Conservation (phyloP, 169 alveolate species). For the Besnoitia besnoiti region DNA sequence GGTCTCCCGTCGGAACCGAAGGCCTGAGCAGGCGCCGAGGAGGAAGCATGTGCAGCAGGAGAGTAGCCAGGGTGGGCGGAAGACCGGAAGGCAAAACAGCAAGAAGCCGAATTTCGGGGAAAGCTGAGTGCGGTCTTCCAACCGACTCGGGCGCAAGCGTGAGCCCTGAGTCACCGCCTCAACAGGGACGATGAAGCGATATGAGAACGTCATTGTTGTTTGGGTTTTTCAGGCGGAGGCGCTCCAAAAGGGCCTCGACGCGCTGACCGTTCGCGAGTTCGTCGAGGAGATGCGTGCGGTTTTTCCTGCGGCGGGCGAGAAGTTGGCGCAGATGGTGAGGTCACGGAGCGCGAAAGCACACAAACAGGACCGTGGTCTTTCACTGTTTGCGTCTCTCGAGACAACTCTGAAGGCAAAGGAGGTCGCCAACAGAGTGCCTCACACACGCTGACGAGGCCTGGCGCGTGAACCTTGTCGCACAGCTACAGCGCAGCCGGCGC, state of each 20-base stretch:
- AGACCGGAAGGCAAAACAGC: too few species aligned
- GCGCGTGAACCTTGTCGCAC: too few species aligned
- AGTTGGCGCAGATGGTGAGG: slow-evolving; percentile 5
- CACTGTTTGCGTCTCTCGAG: neutral
- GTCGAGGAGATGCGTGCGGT: neutral
- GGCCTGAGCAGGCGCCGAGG: neutral
- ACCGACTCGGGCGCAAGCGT: too few species aligned
- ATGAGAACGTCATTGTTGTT: neutral
- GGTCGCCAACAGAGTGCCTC: too few species aligned
- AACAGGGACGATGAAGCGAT: neutral
- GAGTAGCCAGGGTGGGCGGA: neutral
- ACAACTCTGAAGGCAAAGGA: neutral
- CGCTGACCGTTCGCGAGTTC: slow-evolving; percentile 33
- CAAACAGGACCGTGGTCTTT: too few species aligned
- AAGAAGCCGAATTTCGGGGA: too few species aligned
- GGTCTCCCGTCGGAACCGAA: neutral
- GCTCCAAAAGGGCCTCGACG: neutral
- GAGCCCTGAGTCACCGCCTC: too few species aligned
- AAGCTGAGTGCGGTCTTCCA: too few species aligned
- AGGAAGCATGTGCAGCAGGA: neutral
- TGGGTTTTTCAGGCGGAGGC: neutral
- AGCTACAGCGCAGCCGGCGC: too few species aligned
- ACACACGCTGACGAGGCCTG: too few species aligned
- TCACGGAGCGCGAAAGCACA: too few species aligned
- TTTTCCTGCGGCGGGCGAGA: slow-evolving; percentile 45